Conservation (phyloP, 176 grass and related monocot genomes). For the Saccharum spontaneum region DNA sequence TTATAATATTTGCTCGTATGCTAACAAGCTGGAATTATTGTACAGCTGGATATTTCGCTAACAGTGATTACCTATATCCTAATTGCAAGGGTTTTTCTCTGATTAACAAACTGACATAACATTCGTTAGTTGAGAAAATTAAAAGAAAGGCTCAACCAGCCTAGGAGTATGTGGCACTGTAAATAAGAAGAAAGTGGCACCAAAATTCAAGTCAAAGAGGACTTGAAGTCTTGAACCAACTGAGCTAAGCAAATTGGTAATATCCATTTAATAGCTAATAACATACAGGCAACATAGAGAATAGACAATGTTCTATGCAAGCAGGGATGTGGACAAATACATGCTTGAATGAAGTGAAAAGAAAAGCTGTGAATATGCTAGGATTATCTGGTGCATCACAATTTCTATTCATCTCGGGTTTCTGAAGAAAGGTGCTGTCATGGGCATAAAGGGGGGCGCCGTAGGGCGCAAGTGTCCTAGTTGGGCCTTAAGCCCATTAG, state of each 20-base stretch:
- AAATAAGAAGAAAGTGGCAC: background rate
- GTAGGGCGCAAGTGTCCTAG: too few species aligned
- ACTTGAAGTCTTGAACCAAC: background rate
- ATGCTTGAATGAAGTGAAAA: slow-evolving; percentile 18
- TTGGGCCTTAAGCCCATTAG: too few species aligned
- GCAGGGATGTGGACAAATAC: background rate
- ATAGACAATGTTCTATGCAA: background rate
- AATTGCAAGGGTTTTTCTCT: background rate
- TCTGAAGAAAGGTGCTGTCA: slow-evolving; percentile 77
- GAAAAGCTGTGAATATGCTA: background rate
- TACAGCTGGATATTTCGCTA: background rate
- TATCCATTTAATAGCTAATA: slow-evolving; percentile 1
- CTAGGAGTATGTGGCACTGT: background rate
- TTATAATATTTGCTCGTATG: too few species aligned
- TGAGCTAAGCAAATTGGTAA: background rate
- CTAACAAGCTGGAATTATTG: too few species aligned
- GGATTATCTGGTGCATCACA: too few species aligned
- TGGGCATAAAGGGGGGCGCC: too few species aligned
- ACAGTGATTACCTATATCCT: background rate
- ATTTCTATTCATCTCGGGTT: slow-evolving; percentile 46
- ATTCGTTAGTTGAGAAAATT: background rate
- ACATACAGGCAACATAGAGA: background rate
- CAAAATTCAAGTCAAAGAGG: background rate
- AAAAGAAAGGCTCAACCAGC: background rate
- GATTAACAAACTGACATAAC: slow-evolving; percentile 8